phyloP scores from a whole-genome alignment of 352 stramenopile genomes.

The Phytophthora pinifolia region DNA sequence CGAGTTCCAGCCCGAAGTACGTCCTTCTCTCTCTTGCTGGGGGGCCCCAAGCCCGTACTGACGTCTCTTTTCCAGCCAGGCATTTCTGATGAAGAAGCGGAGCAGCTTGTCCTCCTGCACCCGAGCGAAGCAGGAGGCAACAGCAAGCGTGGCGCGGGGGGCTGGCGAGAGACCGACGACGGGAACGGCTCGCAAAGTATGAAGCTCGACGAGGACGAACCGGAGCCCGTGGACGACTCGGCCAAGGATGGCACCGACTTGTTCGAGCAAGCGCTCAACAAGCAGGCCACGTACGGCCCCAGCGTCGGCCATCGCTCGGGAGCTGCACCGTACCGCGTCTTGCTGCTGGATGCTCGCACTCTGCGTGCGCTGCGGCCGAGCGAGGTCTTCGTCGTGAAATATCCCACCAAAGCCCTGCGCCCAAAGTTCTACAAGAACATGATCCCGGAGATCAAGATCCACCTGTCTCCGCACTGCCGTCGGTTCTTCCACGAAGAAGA shows the following conservation, averaged over 20 bases:
- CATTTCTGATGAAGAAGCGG: constrained; percentile 84
- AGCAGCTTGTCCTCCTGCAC: constrained; percentile 76
- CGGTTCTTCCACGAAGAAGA: constrained; percentile 96
- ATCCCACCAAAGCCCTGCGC: constrained; percentile 56
- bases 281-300: constrained; percentile 62
- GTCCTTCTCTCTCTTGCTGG: constrained; percentile 2
- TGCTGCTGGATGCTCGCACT: constrained; percentile 78
- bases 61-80: constrained; percentile 30
- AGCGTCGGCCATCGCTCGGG: constrained; percentile 50
- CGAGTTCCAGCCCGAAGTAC: constrained; percentile 88
- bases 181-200: constrained; percentile 78
- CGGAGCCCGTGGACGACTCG: constrained; percentile 20
- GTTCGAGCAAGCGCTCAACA: constrained; percentile 89
- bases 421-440: constrained; percentile 92
- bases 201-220: constrained; percentile 67
- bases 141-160: constrained; percentile 26
- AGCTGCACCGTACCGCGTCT: constrained; percentile 61
- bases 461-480: constrained; percentile 88
- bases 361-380: constrained; percentile 68
- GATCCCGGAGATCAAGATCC: constrained; percentile 92
- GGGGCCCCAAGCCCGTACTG: neutral
- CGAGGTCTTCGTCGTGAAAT: constrained; percentile 89
- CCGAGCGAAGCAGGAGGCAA: constrained; percentile 32
- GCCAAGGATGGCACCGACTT: constrained; percentile 45
- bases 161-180: constrained; percentile 65